Evolutionary conservation across 164 flowering plant species (phyloP), one percentile per base, ranked within the genome.

Genomic region (Vitis cinerea): DNA sequence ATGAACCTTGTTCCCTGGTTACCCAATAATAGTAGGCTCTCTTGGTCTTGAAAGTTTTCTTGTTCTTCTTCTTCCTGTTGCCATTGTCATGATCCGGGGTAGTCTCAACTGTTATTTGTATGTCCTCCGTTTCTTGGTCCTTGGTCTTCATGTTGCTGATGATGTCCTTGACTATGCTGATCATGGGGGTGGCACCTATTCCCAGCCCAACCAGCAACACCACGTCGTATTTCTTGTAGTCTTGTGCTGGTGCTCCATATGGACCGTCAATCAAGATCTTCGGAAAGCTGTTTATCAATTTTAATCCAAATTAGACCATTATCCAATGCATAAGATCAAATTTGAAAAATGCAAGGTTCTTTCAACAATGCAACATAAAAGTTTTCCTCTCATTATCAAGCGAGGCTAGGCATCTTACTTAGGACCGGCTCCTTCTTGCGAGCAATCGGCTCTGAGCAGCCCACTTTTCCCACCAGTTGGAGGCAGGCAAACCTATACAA

Each of bases 221-320:
- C 72, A 93, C 94, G 0, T 91, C 91, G 73, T 93, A 93, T 70
- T 87, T 79, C 83, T 88, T 91, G 89, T 93, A 93, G 78, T 91
- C 97, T 73, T 93, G 98, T 8, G 98, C 93, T 47, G 98, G 98
- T 13, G 98, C 97, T 51, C 98, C 98, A 54, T 86, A 91, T 10
- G 98, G 94, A 3, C 98, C 98, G 69, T 93, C 98, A 8, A 93
- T 91, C 79, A 87, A 63, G 47, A 93, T 86, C 79, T 70, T 86
- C 0, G 98, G 98, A 61, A 89, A 88, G 63, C 93, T 89, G 86
- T 57, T 50, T 14, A 8, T 10, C 6, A 49, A 9, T 30, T 52
- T 57, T 31, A 5, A 17, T 29, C 12, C 3, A 14, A 3, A 57
- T 37, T 37, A 37, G 44, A 37, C 44, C 44, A 6, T 23, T 23